Percentiles rank a stretch among this genome's conserved stretches.
These are phyloP conservation scores for Blastomyces emzantsi DNA, from an alignment of 2,329 filamentous ascomycete species.

Conservation along the genomic window DNA sequence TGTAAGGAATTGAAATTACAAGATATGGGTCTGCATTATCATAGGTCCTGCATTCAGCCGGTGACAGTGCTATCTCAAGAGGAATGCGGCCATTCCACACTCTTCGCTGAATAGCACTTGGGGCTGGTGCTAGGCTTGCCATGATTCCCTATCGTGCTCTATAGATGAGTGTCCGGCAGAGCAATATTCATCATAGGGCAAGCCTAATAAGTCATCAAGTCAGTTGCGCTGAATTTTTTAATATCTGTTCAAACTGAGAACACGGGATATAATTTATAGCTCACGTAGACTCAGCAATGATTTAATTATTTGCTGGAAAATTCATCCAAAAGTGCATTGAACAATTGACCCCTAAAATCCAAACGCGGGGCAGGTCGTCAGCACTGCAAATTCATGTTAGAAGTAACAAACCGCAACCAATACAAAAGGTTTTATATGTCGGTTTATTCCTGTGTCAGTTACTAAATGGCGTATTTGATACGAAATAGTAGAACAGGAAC, in stretches of 20 bases:
- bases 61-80: conserved; percentile 50
- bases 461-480: neutral
- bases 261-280: neutral
- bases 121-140: conserved; percentile 18
- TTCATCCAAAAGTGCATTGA: neutral
- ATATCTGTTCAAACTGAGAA: neutral
- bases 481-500: neutral
- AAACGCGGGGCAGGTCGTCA: neutral
- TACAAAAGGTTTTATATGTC: neutral
- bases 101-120: conserved; percentile 33
- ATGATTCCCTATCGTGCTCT: conserved; percentile 7
- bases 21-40: conserved; percentile 53
- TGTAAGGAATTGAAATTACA: conserved; percentile 28
- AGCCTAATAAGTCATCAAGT: neutral
- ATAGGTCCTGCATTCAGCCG: conserved; percentile 52
- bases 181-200: conserved; percentile 1
- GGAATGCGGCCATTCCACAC: conserved; percentile 54
- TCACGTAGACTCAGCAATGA: neutral
- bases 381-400: neutral
- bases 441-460: neutral
- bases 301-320: too few relatives aligned
- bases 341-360: neutral
- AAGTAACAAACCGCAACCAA: neutral
- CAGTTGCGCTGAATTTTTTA: neutral
- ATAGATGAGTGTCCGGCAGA: neutral